A percentile compares a stretch with the other conserved stretches of the same genome.
These are phyloP conservation scores for Bipolaris zeicola DNA, from an alignment of 2,329 filamentous ascomycete genomes.

Conservation along the genomic window DNA sequence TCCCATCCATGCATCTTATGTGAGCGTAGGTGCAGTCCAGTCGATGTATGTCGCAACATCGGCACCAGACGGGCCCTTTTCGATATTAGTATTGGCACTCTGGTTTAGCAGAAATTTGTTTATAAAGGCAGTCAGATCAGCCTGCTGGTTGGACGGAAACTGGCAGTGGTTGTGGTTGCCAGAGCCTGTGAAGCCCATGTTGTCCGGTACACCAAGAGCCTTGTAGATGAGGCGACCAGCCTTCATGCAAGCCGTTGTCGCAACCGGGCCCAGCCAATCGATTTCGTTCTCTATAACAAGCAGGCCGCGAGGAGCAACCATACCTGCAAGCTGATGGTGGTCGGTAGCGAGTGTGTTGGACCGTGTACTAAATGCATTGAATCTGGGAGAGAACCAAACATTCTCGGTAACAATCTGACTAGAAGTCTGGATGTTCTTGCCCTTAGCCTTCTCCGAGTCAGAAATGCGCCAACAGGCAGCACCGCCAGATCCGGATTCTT, in stretches of 20 bases:
- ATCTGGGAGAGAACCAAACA: constrained; percentile 65
- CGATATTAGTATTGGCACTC: constrained; percentile 37
- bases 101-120: constrained; percentile 56
- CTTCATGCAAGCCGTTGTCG: constrained; percentile 64
- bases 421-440: constrained; percentile 66
- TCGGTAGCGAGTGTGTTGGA: constrained; percentile 59
- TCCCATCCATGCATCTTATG: constrained; percentile 24
- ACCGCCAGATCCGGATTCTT: constrained; percentile 67
- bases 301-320: constrained; percentile 62
- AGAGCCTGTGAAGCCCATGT: constrained; percentile 64
- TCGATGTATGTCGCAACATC: constrained; percentile 45
- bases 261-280: constrained; percentile 64
- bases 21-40: constrained; percentile 44
- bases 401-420: constrained; percentile 65
- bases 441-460: constrained; percentile 54
- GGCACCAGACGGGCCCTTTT: constrained; percentile 40
- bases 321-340: constrained; percentile 63
- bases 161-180: constrained; percentile 62
- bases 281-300: constrained; percentile 63
- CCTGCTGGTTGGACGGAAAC: constrained; percentile 60
- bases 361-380: constrained; percentile 59
- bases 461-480: constrained; percentile 64
- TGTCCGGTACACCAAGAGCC: constrained; percentile 58
- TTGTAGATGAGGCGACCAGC: constrained; percentile 61
- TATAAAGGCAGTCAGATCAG: constrained; percentile 61